phyloP scores from a whole-genome alignment of 2,329 filamentous ascomycete genomes.

The Emmonsiellopsis sp. region DNA sequence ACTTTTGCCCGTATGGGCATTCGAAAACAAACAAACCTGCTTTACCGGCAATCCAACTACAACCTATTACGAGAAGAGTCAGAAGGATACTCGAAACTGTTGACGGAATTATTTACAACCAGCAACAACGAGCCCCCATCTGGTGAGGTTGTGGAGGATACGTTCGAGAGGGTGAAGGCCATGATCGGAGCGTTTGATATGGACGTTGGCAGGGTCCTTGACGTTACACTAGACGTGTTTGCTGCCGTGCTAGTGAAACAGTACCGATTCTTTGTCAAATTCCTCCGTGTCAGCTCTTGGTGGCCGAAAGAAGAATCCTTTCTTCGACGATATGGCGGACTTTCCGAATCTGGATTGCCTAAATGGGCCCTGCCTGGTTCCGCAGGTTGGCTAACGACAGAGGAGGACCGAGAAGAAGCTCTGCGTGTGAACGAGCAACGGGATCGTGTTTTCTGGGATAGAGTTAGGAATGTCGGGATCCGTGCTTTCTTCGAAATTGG shows the following conservation, averaged over 20 bases:
- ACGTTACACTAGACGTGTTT: constrained; percentile 91
- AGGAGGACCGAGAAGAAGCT: constrained; percentile 58
- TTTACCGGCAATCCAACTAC: constrained; percentile 95
- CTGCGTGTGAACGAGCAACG: constrained; percentile 51
- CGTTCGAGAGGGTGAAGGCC: constrained; percentile 86
- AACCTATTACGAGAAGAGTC: constrained; percentile 92
- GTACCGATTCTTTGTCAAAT: constrained; percentile 87
- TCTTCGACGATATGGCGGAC: constrained; percentile 21
- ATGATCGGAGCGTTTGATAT: constrained; percentile 95
- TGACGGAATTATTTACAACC: constrained; percentile 90
- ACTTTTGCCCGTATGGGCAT: constrained; percentile 77
- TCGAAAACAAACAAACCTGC: constrained; percentile 80
- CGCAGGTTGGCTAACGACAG: constrained; percentile 51
- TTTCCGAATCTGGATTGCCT: constrained; percentile 57
- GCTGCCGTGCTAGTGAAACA: constrained; percentile 89
- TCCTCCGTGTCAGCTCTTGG: constrained; percentile 88
- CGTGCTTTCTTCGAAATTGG: constrained; percentile 86
- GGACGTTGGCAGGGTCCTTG: constrained; percentile 87
- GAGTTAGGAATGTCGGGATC: constrained; percentile 66
- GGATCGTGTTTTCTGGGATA: constrained; percentile 71
- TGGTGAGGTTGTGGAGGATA: constrained; percentile 67
- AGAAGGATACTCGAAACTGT: constrained; percentile 91
- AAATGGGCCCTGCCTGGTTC: constrained; percentile 74
- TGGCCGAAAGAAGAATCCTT: constrained; percentile 66
- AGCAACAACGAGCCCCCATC: constrained; percentile 66